A percentile compares a stretch with the other conserved stretches of the same genome.
These are phyloP conservation scores for Kurtzmaniella quercitrusa DNA, from an alignment of 1,139 yeast genomes.

Conservation along the genomic window DNA sequence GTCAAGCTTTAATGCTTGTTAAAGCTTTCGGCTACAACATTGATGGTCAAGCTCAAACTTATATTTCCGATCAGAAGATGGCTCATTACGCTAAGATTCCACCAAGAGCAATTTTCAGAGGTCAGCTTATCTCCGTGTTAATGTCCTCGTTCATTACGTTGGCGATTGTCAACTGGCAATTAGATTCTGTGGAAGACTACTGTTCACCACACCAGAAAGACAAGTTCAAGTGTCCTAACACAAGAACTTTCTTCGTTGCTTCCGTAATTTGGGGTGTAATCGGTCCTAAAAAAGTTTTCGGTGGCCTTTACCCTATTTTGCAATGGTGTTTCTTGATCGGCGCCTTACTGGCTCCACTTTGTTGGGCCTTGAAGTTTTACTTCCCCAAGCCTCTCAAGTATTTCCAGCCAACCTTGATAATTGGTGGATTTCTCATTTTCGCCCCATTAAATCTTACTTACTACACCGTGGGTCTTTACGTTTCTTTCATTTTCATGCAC, in stretches of 20 bases:
- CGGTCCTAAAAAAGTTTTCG: constrained; percentile 51
- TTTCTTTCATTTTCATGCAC: constrained; percentile 43
- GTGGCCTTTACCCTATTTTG: constrained; percentile 43
- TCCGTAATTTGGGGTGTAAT: constrained; percentile 63
- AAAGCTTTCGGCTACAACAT: constrained; percentile 54
- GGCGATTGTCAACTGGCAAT: constrained; percentile 53
- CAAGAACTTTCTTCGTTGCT: constrained; percentile 47
- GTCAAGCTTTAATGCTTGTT: constrained; percentile 50
- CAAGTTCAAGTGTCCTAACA: constrained; percentile 47
- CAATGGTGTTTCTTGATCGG: constrained; percentile 55
- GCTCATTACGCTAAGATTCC: constrained; percentile 54
- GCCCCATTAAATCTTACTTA: constrained; percentile 53
- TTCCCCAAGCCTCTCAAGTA: constrained; percentile 27
- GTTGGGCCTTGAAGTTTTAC: constrained; percentile 35
- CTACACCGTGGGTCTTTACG: constrained; percentile 38
- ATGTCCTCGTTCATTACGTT: constrained; percentile 40
- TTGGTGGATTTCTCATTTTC: constrained; percentile 33
- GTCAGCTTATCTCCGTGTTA: constrained; percentile 24
- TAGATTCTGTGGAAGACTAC: constrained; percentile 31
- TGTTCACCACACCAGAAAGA: constrained; percentile 41
- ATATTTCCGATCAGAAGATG: constrained; percentile 46
- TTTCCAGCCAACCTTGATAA: constrained; percentile 42
- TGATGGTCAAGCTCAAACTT: constrained; percentile 51
- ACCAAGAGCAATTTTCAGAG: constrained; percentile 51
- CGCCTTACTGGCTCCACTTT: constrained; percentile 39